Percentiles rank a stretch among this genome's conserved stretches.
phyloP scores from a whole-genome alignment of 441 rosid genomes.

The Populus hybrid region DNA sequence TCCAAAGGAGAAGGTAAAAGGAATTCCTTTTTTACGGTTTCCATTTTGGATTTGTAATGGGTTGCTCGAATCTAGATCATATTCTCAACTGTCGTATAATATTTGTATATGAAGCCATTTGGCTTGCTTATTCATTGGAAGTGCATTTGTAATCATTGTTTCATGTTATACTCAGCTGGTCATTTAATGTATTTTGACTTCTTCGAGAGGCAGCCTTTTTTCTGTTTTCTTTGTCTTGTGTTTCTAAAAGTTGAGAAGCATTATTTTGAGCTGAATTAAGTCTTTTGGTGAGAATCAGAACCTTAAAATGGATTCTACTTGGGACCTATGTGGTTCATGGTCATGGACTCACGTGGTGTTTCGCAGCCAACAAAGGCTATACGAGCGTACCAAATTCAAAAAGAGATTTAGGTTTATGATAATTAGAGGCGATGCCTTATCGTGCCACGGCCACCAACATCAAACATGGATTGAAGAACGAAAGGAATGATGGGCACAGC shows the following conservation, averaged over 20 bases:
- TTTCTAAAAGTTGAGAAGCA: neutral
- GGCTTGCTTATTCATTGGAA: neutral
- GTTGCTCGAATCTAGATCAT: neutral
- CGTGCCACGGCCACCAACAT: neutral
- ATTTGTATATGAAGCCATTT: conserved; percentile 4
- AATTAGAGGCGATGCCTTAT: neutral
- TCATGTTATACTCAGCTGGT: neutral
- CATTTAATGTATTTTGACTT: neutral
- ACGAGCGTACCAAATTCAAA: neutral
- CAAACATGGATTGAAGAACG: neutral
- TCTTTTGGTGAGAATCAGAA: neutral
- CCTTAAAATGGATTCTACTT: neutral
- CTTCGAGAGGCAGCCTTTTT: neutral
- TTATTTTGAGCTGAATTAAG: neutral
- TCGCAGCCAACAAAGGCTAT: neutral
- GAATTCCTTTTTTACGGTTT: neutral
- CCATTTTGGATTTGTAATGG: conserved; percentile 1
- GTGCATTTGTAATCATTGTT: conserved; percentile 1
- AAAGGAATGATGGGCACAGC: neutral
- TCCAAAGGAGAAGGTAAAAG: neutral
- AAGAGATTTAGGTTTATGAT: neutral
- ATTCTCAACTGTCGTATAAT: neutral
- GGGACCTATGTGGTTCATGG: neutral
- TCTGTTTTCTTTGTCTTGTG: neutral
- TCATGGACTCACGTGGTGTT: neutral